phyloP scores from a whole-genome alignment of 2,329 filamentous ascomycete species.

The Aspergillus luchuensis region DNA sequence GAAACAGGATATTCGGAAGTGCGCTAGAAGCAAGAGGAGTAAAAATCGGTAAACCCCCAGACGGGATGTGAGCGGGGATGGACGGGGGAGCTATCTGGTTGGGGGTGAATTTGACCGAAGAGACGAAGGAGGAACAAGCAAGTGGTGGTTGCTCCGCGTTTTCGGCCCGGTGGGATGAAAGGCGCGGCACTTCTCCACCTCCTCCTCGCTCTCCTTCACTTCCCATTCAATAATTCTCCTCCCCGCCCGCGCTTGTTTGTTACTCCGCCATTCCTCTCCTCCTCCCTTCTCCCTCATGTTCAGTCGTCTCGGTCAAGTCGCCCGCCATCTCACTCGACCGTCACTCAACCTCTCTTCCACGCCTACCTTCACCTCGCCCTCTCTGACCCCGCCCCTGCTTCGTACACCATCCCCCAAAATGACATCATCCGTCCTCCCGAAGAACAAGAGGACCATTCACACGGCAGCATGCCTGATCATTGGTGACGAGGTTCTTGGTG shows the following conservation, averaged over 20 bases:
- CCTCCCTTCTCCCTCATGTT: slow-evolving; percentile 61
- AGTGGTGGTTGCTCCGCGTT: slow-evolving; percentile 6
- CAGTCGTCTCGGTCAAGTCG: slow-evolving; percentile 70
- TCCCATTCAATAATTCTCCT: slow-evolving; percentile 4
- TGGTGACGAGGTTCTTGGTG: slow-evolving; percentile 93
- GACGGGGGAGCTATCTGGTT: not conserved
- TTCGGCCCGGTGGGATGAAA: slow-evolving; percentile 13
- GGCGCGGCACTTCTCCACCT: slow-evolving; percentile 16
- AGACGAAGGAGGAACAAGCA: not conserved
- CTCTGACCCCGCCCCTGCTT: slow-evolving; percentile 21
- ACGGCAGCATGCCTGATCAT: slow-evolving; percentile 94
- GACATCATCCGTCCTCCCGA: slow-evolving; percentile 46
- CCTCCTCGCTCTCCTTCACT: slow-evolving; percentile 10
- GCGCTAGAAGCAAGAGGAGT: not conserved
- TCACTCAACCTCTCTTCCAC: slow-evolving; percentile 59
- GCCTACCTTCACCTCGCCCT: slow-evolving; percentile 42
- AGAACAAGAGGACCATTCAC: slow-evolving; percentile 65
- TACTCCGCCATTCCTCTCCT: slow-evolving; percentile 10
- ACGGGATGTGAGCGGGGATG: not conserved
- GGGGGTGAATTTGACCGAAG: not conserved
- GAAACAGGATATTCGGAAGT: not conserved
- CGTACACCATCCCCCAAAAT: slow-evolving; percentile 33
- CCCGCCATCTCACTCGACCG: slow-evolving; percentile 69
- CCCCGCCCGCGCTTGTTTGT: slow-evolving; percentile 6
- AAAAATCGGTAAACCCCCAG: not conserved